Conservation (phyloP, 352 stramenopile species). For the Achlya hypogyna region DNA sequence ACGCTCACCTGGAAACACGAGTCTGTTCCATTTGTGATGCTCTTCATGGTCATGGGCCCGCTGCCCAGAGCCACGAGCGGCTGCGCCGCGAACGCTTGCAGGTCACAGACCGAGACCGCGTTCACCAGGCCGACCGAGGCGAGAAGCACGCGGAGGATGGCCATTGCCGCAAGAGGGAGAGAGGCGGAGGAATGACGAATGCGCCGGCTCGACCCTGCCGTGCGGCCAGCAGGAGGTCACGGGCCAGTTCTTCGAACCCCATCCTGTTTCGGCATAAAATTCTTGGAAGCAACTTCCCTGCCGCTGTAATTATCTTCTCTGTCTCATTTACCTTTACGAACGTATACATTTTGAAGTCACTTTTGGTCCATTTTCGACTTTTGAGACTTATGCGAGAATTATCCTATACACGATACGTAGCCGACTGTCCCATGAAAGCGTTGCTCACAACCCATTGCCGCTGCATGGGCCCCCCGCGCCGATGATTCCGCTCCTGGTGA, state of each 20-base stretch:
- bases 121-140: not conserved
- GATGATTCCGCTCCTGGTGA: not conserved
- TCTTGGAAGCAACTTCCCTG: not conserved
- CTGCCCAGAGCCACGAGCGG: not conserved
- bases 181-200: not conserved
- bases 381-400: not conserved
- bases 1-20: conserved; percentile 6
- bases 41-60: not conserved
- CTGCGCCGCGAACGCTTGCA: not conserved
- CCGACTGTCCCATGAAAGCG: too few species aligned
- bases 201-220: not conserved
- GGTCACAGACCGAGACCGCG: not conserved
- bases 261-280: not conserved
- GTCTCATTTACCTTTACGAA: not conserved
- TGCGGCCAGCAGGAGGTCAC: not conserved
- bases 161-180: not conserved
- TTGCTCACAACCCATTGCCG: too few species aligned
- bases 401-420: too few species aligned
- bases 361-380: not conserved
- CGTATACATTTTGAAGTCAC: not conserved
- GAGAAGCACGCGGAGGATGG: not conserved
- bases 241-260: not conserved
- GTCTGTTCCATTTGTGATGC: not conserved
- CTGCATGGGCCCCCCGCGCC: too few species aligned
- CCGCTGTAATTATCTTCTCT: not conserved